These are phyloP conservation scores for Pseudocercospora cruenta DNA, from an alignment of 2,329 filamentous ascomycete genomes.

Conservation along the genomic window DNA sequence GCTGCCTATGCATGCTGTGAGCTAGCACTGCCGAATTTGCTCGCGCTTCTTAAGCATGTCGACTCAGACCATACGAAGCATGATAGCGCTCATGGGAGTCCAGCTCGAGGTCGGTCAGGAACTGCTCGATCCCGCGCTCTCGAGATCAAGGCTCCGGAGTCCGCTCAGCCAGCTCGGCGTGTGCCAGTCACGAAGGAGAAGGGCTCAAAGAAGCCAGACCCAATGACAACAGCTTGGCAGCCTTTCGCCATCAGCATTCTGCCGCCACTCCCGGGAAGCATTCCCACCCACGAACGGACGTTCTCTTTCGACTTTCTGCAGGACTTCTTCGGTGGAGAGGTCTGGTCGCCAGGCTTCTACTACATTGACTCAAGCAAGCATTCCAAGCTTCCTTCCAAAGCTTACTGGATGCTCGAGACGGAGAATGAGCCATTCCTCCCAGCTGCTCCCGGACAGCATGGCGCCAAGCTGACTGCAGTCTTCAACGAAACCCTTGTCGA, in stretches of 20 bases:
- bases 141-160: slow-evolving; percentile 13
- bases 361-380: slow-evolving; percentile 35
- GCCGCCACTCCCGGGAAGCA: slow-evolving; percentile 20
- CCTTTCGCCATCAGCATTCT: slow-evolving; percentile 44
- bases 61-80: slow-evolving; percentile 13
- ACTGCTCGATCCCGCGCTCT: neutral
- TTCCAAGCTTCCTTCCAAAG: slow-evolving; percentile 37
- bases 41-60: slow-evolving; percentile 17
- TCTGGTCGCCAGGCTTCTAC: slow-evolving; percentile 48
- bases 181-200: neutral
- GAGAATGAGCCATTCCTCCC: slow-evolving; percentile 49
- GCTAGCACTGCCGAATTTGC: neutral
- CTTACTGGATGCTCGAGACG: slow-evolving; percentile 48
- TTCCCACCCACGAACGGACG: slow-evolving; percentile 31
- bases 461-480: slow-evolving; percentile 52
- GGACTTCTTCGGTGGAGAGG: slow-evolving; percentile 41
- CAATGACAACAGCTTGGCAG: slow-evolving; percentile 36
- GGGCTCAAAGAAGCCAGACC: neutral
- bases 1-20: slow-evolving; percentile 20
- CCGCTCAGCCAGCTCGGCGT: neutral
- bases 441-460: slow-evolving; percentile 44
- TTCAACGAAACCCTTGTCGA: slow-evolving; percentile 45
- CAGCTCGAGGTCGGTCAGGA: neutral
- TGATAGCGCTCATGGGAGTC: neutral
- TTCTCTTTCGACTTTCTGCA: slow-evolving; percentile 47